Conservation (phyloP, 495 filamentous ascomycete genomes). For the Lasiosphaeriaceae sp. region DNA sequence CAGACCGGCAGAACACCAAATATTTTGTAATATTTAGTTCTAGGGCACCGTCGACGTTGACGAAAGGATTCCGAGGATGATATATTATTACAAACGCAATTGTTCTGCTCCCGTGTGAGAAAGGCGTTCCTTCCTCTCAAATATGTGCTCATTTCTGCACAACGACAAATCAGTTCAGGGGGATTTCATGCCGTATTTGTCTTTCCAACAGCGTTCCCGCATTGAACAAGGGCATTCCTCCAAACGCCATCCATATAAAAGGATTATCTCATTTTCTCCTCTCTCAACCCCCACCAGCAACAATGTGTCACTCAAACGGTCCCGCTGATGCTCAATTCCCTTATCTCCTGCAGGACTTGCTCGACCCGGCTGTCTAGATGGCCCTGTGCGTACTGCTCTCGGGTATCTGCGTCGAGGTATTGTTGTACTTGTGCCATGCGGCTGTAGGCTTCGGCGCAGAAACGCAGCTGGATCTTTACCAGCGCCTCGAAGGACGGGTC, state of each 20-base stretch:
- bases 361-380: conserved; percentile 90
- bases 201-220: background rate
- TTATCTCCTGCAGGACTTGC: conserved; percentile 93
- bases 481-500: conserved; percentile 96
- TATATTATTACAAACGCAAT: conserved; percentile 3
- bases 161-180: background rate
- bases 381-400: conserved; percentile 93
- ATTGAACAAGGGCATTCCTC: conserved; percentile 9
- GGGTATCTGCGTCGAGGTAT: conserved; percentile 92
- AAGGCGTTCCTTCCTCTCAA: background rate
- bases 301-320: conserved; percentile 40
- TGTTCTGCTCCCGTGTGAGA: background rate
- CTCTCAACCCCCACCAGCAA: background rate
- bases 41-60: background rate
- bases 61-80: conserved; percentile 1
- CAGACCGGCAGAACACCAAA: too few relatives aligned
- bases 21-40: background rate
- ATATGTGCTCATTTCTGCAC: background rate
- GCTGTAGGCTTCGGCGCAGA: conserved; percentile 95
- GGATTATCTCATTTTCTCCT: conserved; percentile 1
- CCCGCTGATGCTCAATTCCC: conserved; percentile 85
- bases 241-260: conserved; percentile 8
- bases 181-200: background rate
- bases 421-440: conserved; percentile 99
- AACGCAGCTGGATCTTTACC: conserved; percentile 96